Evolutionary conservation across 495 filamentous ascomycete genomes (phyloP), one percentile per base, ranked within the genome.

Genomic region (Lasiosphaeria hispida): DNA sequence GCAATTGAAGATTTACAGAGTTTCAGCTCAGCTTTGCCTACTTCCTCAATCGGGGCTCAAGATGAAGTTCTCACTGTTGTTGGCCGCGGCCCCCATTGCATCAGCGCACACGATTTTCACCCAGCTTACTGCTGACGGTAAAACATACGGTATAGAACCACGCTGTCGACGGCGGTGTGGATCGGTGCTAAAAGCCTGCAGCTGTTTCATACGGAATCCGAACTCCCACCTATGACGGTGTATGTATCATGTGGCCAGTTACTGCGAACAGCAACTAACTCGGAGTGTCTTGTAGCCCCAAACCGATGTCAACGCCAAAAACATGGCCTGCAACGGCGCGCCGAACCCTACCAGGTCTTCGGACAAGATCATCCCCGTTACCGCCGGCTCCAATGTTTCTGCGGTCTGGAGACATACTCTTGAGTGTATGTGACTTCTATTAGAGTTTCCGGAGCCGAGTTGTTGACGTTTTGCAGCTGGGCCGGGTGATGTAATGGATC

Each of bases 291-390:
- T 10, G 17, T 9, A 64, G 62, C 80, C 80, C 0, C 78, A 80
- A 69, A 74, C 67, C 1, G 75, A 83, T 52, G 78, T 83, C 4
- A 78, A 58, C 23, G 69, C 67, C 33, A 66, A 70, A 37, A 70
- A 76, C 47, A 65, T 83, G 63, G 76, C 76, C 15, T 83, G 80
- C 72, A 83, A 83, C 59, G 79, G 81, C 7, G 73, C 78, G 1
- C 77, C 79, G 6, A 82, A 83, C 52, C 81, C 80, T 0, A 78
- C 66, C 4, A 69, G 57, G 10, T 65, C 75, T 6, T 76, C 75
- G 0, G 59, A 67, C 45, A 69, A 74, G 49, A 69, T 77, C 55
- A 77, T 81, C 37, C 61, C 71, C 3, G 78, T 80, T n/a, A 66
- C 61, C 15, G 78, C 78, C 13, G 77, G 78, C 1, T 65, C 64